Base-by-base conservation (phyloP, 306 rosid genomes). In the Sophora flavescens region DNA sequence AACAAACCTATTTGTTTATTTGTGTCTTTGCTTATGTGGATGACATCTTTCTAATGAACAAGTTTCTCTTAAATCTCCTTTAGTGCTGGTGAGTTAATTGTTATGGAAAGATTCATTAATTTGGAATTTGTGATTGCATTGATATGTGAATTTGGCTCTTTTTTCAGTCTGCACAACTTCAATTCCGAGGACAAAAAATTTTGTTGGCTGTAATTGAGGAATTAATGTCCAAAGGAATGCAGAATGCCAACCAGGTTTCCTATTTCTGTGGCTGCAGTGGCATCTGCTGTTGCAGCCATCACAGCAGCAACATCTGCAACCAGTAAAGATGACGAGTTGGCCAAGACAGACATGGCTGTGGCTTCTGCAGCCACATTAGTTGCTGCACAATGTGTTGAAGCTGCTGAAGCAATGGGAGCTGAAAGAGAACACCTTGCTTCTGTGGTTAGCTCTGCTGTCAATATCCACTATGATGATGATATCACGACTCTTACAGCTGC, bases 131-230 rank as follows among this genome's bases (percentile, higher is more conserved):
- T 58, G 9, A 39, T 72, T 73, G 53, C 42, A 11, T 66, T 66
- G 64, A 36, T 68, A 22, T 48, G 48, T 63, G 62, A 56, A 33
- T 59, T 78, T 67, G 44, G 51, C 83, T 70, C 44, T 54, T 14
- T 30, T 75, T 78, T 76, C 87, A 91, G 97, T 81, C 85, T 73
- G 89, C 88, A 3, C 80, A 88, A 54, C 97, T 93, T 81, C 76
- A 86, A 69, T 93, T 93, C 60, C 93, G 97, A 63, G 98, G 98
- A 69, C 97, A 93, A 83, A 81, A 81, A 72, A 91, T 93, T 65
- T 93, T 97, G 98, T 78, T 82, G n/a, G 97, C 93, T 69, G 93
- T 96, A 53, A 88, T 93, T 61, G 88, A 91, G 63, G 93, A 93
- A 63, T 77, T 93, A 5, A 81, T 91, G 88, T 89, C 95, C 52